Conservation (phyloP, 2,329 filamentous ascomycete genomes). For the Bipolaris sorokiniana region DNA sequence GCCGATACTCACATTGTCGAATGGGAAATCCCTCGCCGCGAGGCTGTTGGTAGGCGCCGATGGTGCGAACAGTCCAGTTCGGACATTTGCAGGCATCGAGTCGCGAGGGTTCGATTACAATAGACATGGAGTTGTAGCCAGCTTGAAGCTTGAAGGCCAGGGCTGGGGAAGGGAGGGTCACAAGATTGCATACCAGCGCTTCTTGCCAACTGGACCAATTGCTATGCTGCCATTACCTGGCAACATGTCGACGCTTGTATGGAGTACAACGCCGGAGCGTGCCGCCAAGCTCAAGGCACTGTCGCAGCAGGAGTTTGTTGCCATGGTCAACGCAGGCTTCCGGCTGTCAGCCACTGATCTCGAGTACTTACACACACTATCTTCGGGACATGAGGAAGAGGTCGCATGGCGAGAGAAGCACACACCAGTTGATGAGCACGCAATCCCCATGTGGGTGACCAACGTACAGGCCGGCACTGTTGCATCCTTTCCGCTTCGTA, state of each 20-base stretch:
- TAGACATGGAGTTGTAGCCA: conserved; percentile 89
- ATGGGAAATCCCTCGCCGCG: conserved; percentile 72
- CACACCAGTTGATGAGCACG: conserved; percentile 58
- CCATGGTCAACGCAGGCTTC: conserved; percentile 94
- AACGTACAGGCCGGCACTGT: conserved; percentile 79
- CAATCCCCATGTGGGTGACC: conserved; percentile 69
- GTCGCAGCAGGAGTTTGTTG: conserved; percentile 72
- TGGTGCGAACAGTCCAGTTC: conserved; percentile 91
- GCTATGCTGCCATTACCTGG: conserved; percentile 90
- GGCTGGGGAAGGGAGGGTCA: conserved; percentile 49
- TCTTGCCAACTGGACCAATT: conserved; percentile 88
- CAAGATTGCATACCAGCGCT: conserved; percentile 91
- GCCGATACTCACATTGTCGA: conserved; percentile 79
- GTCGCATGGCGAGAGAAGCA: conserved; percentile 82
- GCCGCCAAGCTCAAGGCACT: conserved; percentile 81
- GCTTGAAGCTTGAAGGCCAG: conserved; percentile 70
- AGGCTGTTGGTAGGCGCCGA: conserved; percentile 91
- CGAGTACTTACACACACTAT: conserved; percentile 75
- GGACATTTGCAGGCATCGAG: conserved; percentile 84
- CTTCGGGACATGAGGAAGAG: conserved; percentile 67
- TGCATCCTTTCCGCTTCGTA: conserved; percentile 87
- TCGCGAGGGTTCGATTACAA: conserved; percentile 93
- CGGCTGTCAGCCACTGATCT: conserved; percentile 80
- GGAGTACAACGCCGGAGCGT: conserved; percentile 86
- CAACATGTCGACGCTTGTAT: conserved; percentile 83